phyloP scores from a whole-genome alignment of 2,329 filamentous ascomycete species.

The Lachnum nothofagi region DNA sequence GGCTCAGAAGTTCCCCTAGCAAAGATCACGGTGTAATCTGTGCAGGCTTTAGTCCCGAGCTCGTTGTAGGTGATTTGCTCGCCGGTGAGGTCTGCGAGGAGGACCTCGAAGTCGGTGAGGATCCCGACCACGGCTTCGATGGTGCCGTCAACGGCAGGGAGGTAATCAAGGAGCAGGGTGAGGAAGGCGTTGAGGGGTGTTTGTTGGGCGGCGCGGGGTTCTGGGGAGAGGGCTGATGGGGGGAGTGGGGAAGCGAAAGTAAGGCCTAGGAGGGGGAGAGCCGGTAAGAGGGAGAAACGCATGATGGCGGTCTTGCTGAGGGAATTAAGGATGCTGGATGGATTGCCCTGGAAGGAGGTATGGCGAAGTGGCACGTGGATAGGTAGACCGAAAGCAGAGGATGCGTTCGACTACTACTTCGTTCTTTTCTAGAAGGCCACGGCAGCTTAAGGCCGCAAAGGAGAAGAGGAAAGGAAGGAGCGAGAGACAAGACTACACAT shows the following conservation, averaged over 20 bases:
- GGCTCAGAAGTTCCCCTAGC: slow-evolving; percentile 44
- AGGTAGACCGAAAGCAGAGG: not conserved
- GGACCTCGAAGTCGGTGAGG: slow-evolving; percentile 22
- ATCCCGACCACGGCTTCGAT: slow-evolving; percentile 16
- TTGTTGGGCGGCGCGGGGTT: slow-evolving; percentile 17
- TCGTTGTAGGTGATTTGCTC: slow-evolving; percentile 27
- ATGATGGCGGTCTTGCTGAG: slow-evolving; percentile 10
- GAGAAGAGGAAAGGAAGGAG: not conserved
- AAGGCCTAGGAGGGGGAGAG: slow-evolving; percentile 16
- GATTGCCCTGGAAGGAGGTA: not conserved
- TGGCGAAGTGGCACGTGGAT: not conserved
- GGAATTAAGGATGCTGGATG: not conserved
- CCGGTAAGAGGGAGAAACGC: slow-evolving; percentile 11
- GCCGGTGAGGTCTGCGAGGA: slow-evolving; percentile 20
- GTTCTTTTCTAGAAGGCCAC: no score
- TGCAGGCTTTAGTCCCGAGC: slow-evolving; percentile 21
- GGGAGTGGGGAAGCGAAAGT: slow-evolving; percentile 15
- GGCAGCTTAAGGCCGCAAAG: not conserved
- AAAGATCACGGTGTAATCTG: slow-evolving; percentile 41
- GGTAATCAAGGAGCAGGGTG: slow-evolving; percentile 20
- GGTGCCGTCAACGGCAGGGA: slow-evolving; percentile 23
- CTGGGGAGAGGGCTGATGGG: no score
- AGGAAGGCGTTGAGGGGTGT: slow-evolving; percentile 25
- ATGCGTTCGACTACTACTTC: not conserved
- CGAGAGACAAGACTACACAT: not conserved